Conservation (phyloP, 331 rosid species). For the Rhamnella rubrinervis region DNA sequence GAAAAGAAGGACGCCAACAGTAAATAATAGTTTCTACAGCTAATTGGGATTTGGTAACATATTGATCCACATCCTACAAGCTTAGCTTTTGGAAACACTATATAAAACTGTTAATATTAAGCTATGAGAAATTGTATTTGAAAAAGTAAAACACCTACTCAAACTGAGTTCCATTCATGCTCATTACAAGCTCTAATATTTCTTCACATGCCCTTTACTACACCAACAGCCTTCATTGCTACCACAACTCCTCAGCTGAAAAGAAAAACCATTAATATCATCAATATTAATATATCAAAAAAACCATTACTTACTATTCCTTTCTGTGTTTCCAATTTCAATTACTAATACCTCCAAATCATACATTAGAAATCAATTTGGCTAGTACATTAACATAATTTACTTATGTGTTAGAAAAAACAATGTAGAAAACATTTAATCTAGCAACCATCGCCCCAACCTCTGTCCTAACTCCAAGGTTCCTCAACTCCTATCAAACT, state of each 20-base stretch:
- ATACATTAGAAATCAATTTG: neutral
- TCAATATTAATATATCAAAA: conserved; percentile 16
- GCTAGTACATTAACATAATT: neutral
- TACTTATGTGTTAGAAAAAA: too few species aligned
- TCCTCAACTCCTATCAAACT: too few species aligned
- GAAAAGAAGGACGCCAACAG: neutral
- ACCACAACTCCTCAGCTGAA: conserved; percentile 98
- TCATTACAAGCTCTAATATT: conserved; percentile 95
- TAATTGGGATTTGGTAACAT: neutral
- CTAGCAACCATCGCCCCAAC: neutral
- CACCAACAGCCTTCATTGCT: conserved; percentile 99
- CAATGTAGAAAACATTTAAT: neutral
- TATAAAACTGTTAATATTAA: neutral
- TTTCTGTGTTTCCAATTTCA: neutral
- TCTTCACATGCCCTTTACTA: conserved; percentile 97
- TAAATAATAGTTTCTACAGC: neutral
- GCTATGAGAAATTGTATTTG: conserved; percentile 11
- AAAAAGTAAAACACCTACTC: conserved; percentile 82
- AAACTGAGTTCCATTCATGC: conserved; percentile 99
- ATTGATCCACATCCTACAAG: neutral
- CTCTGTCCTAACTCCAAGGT: too few species aligned
- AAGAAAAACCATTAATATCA: conserved; percentile 27
- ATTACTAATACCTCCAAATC: neutral
- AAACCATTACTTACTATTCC: conserved; percentile 8
- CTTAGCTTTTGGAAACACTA: neutral